Evolutionary conservation across 768 basidiomycete genomes (phyloP).

Genomic region (Piloderma croceum): DNA sequence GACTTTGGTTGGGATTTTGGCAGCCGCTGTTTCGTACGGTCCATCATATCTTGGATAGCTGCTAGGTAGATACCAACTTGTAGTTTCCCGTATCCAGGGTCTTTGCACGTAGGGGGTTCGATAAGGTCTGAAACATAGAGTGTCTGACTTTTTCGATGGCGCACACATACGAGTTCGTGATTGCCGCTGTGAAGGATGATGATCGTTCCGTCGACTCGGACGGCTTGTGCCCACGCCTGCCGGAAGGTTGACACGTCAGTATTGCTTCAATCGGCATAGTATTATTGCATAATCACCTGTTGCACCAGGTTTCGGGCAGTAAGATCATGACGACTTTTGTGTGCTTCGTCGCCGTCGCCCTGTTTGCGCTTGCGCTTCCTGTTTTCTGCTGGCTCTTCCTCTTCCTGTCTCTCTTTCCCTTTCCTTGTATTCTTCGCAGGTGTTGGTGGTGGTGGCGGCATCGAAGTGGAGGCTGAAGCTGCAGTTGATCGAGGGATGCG

Average conservation of each 20-base stretch:
- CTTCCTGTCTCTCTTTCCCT: too few species aligned
- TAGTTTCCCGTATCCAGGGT: slow-evolving; percentile 18
- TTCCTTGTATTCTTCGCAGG: too few species aligned
- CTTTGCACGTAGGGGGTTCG: slow-evolving; percentile 10
- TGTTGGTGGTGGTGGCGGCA: too few species aligned
- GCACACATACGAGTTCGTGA: slow-evolving; percentile 12
- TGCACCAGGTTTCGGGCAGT: too few species aligned
- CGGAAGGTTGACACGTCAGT: too few species aligned
- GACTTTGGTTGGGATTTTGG: too few species aligned
- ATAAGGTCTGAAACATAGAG: slow-evolving; percentile 16
- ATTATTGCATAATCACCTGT: too few species aligned
- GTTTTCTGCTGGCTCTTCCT: slow-evolving; percentile 4
- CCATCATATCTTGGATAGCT: slow-evolving; percentile 16
- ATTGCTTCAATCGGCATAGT: too few species aligned
- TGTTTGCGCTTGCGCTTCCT: slow-evolving; percentile 1
- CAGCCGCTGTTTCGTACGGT: slow-evolving; percentile 8
- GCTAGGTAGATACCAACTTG: slow-evolving; percentile 17
- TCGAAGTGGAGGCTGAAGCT: too few species aligned
- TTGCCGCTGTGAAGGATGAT: slow-evolving; percentile 9
- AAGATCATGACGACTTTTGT: slow-evolving; percentile 9
- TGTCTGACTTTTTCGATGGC: slow-evolving; percentile 14
- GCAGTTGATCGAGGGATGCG: too few species aligned
- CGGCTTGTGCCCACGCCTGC: too few species aligned
- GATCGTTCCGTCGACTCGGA: too few species aligned
- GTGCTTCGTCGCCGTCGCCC: slow-evolving; percentile 5